Conservation (phyloP, 1,284 basidiomycete genomes). For the Fistulinella cinereoalba region DNA sequence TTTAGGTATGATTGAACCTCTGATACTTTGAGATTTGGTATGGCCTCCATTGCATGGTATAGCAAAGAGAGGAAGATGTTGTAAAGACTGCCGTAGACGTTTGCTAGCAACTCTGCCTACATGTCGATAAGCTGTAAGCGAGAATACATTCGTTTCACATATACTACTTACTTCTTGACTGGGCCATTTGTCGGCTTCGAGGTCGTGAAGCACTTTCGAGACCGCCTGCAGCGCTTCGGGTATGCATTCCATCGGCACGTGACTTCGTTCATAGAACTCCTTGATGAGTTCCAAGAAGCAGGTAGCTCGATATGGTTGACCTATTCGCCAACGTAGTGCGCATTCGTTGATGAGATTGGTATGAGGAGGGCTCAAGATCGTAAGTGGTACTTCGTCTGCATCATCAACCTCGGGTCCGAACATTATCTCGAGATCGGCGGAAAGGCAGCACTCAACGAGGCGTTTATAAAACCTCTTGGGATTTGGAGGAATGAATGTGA, state of each 20-base stretch:
- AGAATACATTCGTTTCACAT: background rate
- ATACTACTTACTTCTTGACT: conserved; percentile 66
- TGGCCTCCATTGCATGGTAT: conserved; percentile 80
- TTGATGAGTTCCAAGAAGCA: conserved; percentile 88
- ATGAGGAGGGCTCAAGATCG: conserved; percentile 84
- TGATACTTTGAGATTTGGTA: conserved; percentile 68
- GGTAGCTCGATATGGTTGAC: conserved; percentile 72
- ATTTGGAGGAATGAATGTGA: conserved; percentile 90
- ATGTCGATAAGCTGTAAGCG: conserved; percentile 14
- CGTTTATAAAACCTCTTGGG: conserved; percentile 83
- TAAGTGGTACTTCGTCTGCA: conserved; percentile 93
- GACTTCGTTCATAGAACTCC: conserved; percentile 83
- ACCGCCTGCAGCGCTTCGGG: conserved; percentile 83
- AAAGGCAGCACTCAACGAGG: conserved; percentile 81
- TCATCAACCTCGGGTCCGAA: conserved; percentile 84
- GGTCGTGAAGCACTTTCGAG: conserved; percentile 66
- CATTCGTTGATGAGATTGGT: conserved; percentile 86
- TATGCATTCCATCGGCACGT: conserved; percentile 93
- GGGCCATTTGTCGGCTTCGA: conserved; percentile 76
- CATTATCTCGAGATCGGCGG: conserved; percentile 88
- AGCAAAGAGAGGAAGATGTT: conserved; percentile 82
- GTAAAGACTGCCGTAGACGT: conserved; percentile 72
- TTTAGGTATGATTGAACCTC: conserved; percentile 63
- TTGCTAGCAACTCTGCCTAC: conserved; percentile 64
- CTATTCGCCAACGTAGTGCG: conserved; percentile 86